phyloP scores from a whole-genome alignment of 805 yeast species.

The Blastobotrys peoriensis region DNA sequence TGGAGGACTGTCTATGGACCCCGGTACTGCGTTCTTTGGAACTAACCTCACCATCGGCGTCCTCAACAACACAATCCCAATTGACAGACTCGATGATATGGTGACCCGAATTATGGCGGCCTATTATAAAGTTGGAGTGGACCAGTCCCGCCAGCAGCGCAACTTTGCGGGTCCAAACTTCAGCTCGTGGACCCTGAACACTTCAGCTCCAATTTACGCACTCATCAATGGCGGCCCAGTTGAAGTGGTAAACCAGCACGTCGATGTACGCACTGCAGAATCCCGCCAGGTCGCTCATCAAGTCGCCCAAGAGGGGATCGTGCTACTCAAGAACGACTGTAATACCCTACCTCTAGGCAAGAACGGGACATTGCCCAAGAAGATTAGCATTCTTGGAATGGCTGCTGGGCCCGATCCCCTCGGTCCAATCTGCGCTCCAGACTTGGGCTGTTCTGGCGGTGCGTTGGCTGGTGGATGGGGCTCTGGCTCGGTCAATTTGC shows the following conservation, averaged over 20 bases:
- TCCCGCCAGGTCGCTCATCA: constrained; percentile 43
- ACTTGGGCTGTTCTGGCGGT: constrained; percentile 49
- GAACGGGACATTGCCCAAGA: constrained; percentile 32
- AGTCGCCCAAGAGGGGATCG: constrained; percentile 53
- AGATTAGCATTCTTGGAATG: constrained; percentile 43
- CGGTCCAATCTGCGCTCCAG: constrained; percentile 47
- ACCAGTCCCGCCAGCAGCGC: constrained; percentile 17
- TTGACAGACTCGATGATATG: constrained; percentile 54
- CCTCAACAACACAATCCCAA: constrained; percentile 49
- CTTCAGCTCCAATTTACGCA: constrained; percentile 26
- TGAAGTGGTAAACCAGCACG: constrained; percentile 47
- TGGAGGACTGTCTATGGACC: constrained; percentile 36
- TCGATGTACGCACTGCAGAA: constrained; percentile 45
- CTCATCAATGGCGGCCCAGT: constrained; percentile 48
- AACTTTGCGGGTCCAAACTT: constrained; percentile 40
- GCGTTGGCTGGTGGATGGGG: constrained; percentile 60
- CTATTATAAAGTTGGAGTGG: constrained; percentile 41
- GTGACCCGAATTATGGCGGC: constrained; percentile 54
- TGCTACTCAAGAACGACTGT: constrained; percentile 48
- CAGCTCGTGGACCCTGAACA: constrained; percentile 51
- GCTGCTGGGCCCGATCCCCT: constrained; percentile 47
- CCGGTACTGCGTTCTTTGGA: constrained; percentile 54
- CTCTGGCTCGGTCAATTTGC: constrained; percentile 52
- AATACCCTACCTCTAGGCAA: constrained; percentile 46
- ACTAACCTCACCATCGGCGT: constrained; percentile 50